These are phyloP conservation scores for Globisporangium echinulatum DNA, from an alignment of 352 stramenopile genomes.

Conservation along the genomic window DNA sequence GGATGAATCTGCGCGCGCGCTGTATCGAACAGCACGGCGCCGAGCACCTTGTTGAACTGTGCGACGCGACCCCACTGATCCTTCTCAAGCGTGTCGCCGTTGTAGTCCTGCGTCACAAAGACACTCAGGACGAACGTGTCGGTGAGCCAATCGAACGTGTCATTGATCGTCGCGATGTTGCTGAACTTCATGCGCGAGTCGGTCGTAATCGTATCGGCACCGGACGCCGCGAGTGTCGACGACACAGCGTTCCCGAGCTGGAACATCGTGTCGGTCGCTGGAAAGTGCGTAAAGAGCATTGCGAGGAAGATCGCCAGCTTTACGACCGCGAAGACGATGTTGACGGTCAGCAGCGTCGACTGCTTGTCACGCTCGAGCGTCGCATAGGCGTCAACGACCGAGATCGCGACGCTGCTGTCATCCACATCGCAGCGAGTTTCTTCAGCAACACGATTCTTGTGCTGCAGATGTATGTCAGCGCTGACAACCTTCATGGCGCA, in stretches of 20 bases:
- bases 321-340: conserved; percentile 26
- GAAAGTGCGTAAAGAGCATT: conserved; percentile 43
- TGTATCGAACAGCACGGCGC: conserved; percentile 28
- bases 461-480: no score
- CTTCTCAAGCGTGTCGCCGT: conserved; percentile 22
- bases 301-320: conserved; percentile 36
- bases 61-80: conserved; percentile 23
- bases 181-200: conserved; percentile 40
- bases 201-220: conserved; percentile 35
- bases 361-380: conserved; percentile 34
- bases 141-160: conserved; percentile 43
- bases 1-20: conserved; percentile 12
- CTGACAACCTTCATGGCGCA: no score
- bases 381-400: conserved; percentile 19
- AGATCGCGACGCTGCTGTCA: background rate
- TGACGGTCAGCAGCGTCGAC: conserved; percentile 21
- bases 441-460: no score
- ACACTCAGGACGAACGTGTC: conserved; percentile 31
- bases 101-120: conserved; percentile 51
- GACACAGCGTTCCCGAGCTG: conserved; percentile 26
- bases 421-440: no score
- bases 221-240: conserved; percentile 26
- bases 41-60: conserved; percentile 30
- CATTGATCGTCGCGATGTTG: conserved; percentile 29
- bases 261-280: conserved; percentile 22